Conservation (phyloP, 2,329 filamentous ascomycete genomes). For the Zymoseptoria ardabiliae region DNA sequence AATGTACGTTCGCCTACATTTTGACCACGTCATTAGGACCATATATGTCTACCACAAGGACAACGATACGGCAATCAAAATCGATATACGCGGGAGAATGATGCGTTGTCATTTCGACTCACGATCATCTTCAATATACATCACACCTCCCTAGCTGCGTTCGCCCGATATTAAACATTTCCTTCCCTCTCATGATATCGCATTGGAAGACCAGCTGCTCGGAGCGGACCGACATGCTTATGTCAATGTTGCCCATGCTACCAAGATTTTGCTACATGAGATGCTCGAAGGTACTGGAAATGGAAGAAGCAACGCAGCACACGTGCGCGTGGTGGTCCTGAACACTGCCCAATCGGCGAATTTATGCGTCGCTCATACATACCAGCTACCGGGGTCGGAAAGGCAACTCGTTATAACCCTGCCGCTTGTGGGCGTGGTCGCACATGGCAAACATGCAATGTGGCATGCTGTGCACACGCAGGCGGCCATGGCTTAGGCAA, state of each 20-base stretch:
- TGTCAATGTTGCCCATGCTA: background rate
- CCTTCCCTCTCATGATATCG: background rate
- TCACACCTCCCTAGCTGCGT: background rate
- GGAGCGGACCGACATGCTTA: too few relatives aligned
- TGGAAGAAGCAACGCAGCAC: background rate
- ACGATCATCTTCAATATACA: background rate
- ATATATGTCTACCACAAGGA: background rate
- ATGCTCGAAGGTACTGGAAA: background rate
- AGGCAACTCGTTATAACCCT: background rate
- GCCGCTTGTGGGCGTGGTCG: background rate
- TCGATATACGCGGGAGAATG: too few relatives aligned
- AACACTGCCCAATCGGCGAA: background rate
- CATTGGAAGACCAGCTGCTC: background rate
- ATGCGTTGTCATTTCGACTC: background rate
- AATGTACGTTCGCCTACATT: background rate
- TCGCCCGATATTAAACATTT: background rate
- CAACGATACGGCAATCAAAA: too few relatives aligned
- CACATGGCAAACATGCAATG: background rate
- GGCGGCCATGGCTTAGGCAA: background rate
- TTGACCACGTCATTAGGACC: background rate
- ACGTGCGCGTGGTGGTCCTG: background rate
- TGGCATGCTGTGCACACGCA: background rate
- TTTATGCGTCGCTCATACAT: background rate
- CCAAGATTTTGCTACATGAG: background rate
- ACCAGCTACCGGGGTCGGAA: background rate